Conservation (phyloP, 2,329 filamentous ascomycete genomes). For the Biscogniauxia marginata region DNA sequence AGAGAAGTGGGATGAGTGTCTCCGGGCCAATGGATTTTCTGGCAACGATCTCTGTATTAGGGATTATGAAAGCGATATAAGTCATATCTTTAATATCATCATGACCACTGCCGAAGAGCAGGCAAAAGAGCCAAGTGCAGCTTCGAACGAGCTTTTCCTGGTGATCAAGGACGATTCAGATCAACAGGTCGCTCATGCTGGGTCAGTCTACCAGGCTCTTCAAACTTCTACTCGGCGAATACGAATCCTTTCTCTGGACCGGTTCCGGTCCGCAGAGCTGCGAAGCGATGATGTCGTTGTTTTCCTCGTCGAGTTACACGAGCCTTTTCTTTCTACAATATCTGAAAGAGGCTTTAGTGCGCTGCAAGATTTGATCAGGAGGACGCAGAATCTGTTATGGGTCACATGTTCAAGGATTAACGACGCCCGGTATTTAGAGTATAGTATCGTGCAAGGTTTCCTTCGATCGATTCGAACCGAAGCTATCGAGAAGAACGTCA, state of each 20-base stretch:
- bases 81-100: slow-evolving; percentile 25
- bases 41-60: slow-evolving; percentile 24
- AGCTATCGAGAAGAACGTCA: slow-evolving; percentile 23
- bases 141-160: slow-evolving; percentile 10
- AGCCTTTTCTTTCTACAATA: slow-evolving; percentile 25
- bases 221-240: neutral
- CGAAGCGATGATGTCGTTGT: slow-evolving; percentile 21
- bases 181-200: slow-evolving; percentile 9
- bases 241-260: slow-evolving; percentile 8
- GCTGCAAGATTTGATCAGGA: slow-evolving; percentile 21
- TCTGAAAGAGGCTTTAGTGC: slow-evolving; percentile 20
- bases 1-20: slow-evolving; percentile 19
- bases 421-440: slow-evolving; percentile 18
- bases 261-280: slow-evolving; percentile 4
- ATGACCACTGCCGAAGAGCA: slow-evolving; percentile 18
- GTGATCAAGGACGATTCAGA: slow-evolving; percentile 17
- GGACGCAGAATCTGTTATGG: slow-evolving; percentile 26
- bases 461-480: slow-evolving; percentile 28
- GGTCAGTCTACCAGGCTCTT: neutral
- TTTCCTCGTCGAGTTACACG: slow-evolving; percentile 22
- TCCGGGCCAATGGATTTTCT: slow-evolving; percentile 21
- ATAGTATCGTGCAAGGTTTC: slow-evolving; percentile 25
- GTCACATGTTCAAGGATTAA: slow-evolving; percentile 16
- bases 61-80: slow-evolving; percentile 18
- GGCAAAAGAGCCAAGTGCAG: neutral